Percentiles rank a stretch among this genome's conserved stretches.
Evolutionary conservation across 192 early-diverging fungal species (phyloP).

Genomic region (Spinellus fusiger): DNA sequence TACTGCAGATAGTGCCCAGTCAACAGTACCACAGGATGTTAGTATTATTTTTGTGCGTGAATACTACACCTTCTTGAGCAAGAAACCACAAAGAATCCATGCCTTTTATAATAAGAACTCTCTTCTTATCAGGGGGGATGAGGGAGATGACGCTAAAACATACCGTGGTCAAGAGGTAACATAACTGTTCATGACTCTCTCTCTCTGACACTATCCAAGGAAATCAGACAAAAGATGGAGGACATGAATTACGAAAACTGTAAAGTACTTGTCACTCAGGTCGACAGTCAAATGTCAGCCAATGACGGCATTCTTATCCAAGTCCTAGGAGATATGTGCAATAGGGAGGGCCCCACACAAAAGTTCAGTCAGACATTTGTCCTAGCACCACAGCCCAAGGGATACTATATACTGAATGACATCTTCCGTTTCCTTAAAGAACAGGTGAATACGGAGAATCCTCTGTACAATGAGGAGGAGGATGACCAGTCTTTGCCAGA

Average conservation of each 20-base stretch:
- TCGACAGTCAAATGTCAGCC: conserved; percentile 75
- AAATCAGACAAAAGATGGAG: conserved; percentile 70
- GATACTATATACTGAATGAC: conserved; percentile 90
- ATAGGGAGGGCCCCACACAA: conserved; percentile 66
- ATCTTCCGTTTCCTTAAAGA: conserved; percentile 94
- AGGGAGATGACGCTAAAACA: conserved; percentile 51
- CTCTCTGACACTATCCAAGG: too few relatives aligned
- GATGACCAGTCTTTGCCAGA: not conserved
- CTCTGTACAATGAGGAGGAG: conserved; percentile 46
- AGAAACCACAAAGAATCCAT: conserved; percentile 72
- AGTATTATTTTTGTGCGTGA: conserved; percentile 91
- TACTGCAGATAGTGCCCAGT: not conserved
- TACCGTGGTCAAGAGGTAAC: conserved; percentile 11
- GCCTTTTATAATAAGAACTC: conserved; percentile 87
- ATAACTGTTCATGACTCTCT: too few relatives aligned
- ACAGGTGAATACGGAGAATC: conserved; percentile 28
- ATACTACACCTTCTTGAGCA: conserved; percentile 91
- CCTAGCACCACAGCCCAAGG: conserved; percentile 78
- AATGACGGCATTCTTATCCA: conserved; percentile 80
- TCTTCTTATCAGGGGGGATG: conserved; percentile 72
- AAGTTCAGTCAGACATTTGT: conserved; percentile 92
- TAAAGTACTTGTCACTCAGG: conserved; percentile 80
- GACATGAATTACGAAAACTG: conserved; percentile 77
- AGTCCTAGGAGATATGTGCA: conserved; percentile 87
- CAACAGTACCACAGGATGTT: conserved; percentile 50